Evolutionary conservation across 768 basidiomycete species (phyloP).

Genomic region (Tylopilus cervinicoccineus): DNA sequence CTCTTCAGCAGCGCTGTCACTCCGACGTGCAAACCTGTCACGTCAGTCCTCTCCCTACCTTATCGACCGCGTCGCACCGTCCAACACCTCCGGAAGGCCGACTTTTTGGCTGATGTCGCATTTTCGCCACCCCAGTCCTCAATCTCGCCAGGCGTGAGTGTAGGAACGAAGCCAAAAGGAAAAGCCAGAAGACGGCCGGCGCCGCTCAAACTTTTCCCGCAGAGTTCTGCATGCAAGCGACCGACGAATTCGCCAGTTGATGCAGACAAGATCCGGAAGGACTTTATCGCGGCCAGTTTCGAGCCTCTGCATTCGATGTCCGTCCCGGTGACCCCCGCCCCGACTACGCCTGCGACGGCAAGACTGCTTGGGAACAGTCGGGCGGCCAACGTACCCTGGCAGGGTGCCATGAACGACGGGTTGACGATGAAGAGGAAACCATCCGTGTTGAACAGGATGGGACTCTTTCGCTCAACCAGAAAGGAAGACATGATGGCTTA

Average conservation of each 20-base stretch:
- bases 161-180: slow-evolving; percentile 16
- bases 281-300: slow-evolving; percentile 46
- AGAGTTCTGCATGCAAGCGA: slow-evolving; percentile 28
- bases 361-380: neutral
- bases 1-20: slow-evolving; percentile 26
- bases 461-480: slow-evolving; percentile 28
- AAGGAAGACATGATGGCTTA: slow-evolving; percentile 17
- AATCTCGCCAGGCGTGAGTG: slow-evolving; percentile 7
- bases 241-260: slow-evolving; percentile 37
- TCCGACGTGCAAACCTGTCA: slow-evolving; percentile 30
- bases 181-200: slow-evolving; percentile 40
- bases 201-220: slow-evolving; percentile 38
- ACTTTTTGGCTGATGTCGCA: slow-evolving; percentile 32
- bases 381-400: slow-evolving; percentile 6
- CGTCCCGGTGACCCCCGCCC: slow-evolving; percentile 4
- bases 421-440: slow-evolving; percentile 19
- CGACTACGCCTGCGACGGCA: neutral
- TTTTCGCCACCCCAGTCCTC: slow-evolving; percentile 16
- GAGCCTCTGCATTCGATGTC: slow-evolving; percentile 22
- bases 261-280: slow-evolving; percentile 30
- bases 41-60: slow-evolving; percentile 36
- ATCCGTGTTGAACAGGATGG: slow-evolving; percentile 26
- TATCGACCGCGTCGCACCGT: slow-evolving; percentile 32
- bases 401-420: slow-evolving; percentile 6
- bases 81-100: slow-evolving; percentile 36